Base-by-base conservation (phyloP, 257 asterid genomes). In the Ophiorrhiza pumila region DNA sequence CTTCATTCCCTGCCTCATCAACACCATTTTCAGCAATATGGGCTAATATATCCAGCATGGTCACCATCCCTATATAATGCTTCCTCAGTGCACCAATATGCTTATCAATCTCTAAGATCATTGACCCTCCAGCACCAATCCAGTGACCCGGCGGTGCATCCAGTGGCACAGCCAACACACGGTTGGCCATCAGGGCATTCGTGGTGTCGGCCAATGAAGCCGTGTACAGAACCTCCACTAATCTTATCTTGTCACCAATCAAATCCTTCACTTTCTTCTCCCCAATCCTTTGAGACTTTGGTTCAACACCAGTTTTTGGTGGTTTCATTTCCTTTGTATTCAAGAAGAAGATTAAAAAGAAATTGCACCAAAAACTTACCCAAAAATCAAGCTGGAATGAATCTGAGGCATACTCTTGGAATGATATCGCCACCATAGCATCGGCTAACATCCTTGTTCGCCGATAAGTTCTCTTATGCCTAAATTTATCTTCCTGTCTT, bases 121-220 rank as follows among this genome's bases (percentile, higher is more conserved):
- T 94, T 10, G 99, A 90, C 4, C 99, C 99, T 0, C 99, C 99
- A 23, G 99, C 97, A 1, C 97, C 99, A 15, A 94, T 94, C 97
- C 95, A 94, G n/a, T 91, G 97, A 0, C 99, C 99, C 13, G 97
- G 99, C 1, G 99, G 99, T 18, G 99, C 97, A 22, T 97, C 98
- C 83, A 91, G 97, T 2, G 97, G 96, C 20, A 80, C 91, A 14
- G 97, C 93, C 78, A 80, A 72, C 35, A 94, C 81, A 29, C 87
- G 76, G 82, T 88, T 88, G 0, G 93, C 95, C 83, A 84, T 80
- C 10, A 90, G 83, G 58, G 90, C 80, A 79, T 91, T 91, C 80
- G 88, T 87, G 0, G 95, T 90, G 79, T 94, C 97, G 1, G 92
- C 81, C 12, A 94, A 79, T 3, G 98, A 82, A 2, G 98, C 96